These are phyloP conservation scores for Tetradesmus lagerheimii DNA, from an alignment of 139 green algal species.

Conservation along the genomic window DNA sequence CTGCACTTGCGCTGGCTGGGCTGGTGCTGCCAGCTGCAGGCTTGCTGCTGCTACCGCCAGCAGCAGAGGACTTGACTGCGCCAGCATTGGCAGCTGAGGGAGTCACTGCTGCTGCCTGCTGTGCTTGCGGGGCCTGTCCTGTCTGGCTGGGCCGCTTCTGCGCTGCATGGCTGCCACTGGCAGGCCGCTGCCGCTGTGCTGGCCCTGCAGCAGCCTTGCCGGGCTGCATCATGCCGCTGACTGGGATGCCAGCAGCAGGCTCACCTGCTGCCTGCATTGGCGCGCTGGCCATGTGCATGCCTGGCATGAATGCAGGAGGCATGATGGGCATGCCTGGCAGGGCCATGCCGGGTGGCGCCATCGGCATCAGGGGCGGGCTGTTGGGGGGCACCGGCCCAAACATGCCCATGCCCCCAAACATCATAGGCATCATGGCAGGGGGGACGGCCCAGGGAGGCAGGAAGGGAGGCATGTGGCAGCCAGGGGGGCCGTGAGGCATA, in stretches of 20 bases:
- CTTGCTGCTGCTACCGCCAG: background rate
- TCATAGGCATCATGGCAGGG: slow-evolving; percentile 22
- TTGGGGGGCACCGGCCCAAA: slow-evolving; percentile 14
- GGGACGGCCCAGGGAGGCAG: slow-evolving; percentile 24
- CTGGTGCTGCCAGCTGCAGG: background rate
- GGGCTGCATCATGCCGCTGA: background rate
- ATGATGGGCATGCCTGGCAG: slow-evolving; percentile 18
- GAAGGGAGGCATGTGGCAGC: slow-evolving; percentile 40
- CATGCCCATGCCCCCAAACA: slow-evolving; percentile 41
- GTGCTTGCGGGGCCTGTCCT: background rate
- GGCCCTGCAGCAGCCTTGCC: background rate
- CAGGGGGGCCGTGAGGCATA: background rate
- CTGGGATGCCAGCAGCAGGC: slow-evolving; percentile 27
- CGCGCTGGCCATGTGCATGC: background rate
- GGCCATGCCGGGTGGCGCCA: background rate
- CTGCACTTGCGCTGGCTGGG: background rate
- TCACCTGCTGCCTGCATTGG: slow-evolving; percentile 1
- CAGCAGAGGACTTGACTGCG: background rate
- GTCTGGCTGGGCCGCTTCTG: background rate
- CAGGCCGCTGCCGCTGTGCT: background rate
- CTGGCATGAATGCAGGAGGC: slow-evolving; percentile 27
- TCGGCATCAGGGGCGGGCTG: slow-evolving; percentile 18
- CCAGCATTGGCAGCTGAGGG: background rate
- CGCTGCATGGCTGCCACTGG: background rate
- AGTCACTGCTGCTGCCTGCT: background rate